A percentile compares a stretch with the other conserved stretches of the same genome.
Evolutionary conservation across 192 early-diverging fungal species (phyloP).

Genomic region (Funneliformis mosseae): DNA sequence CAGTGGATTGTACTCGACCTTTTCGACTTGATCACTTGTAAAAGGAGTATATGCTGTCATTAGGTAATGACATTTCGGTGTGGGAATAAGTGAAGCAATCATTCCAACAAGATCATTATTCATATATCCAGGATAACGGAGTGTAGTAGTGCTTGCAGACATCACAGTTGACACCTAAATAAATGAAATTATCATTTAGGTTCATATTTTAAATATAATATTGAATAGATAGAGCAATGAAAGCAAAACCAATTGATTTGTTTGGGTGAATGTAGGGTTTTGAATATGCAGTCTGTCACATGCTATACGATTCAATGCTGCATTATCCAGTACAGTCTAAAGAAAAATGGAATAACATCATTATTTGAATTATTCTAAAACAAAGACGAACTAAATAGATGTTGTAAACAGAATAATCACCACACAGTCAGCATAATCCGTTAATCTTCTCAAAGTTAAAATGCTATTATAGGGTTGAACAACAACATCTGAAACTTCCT

Average conservation of each 20-base stretch:
- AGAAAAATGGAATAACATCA: not conserved
- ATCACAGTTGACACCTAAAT: constrained; percentile 94
- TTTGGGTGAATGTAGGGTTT: constrained; percentile 93
- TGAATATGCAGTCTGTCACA: constrained; percentile 91
- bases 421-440: constrained; percentile 93
- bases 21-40: constrained; percentile 87
- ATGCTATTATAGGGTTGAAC: constrained; percentile 99
- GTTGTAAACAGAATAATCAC: constrained; percentile 38
- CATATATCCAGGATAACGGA: constrained; percentile 99
- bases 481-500: constrained; percentile 91
- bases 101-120: constrained; percentile 98
- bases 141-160: constrained; percentile 92
- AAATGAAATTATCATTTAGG: not conserved
- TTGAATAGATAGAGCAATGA: not conserved
- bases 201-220: not conserved
- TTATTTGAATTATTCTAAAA: not conserved
- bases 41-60: constrained; percentile 97
- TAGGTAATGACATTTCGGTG: constrained; percentile 96
- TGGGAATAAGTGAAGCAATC: constrained; percentile 94
- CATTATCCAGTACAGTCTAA: constrained; percentile 92
- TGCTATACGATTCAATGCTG: constrained; percentile 89
- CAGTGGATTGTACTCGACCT: constrained; percentile 45
- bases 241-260: constrained; percentile 82
- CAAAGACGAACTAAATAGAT: not conserved
- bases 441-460: constrained; percentile 87